These are phyloP conservation scores for Penicillium lagena DNA, from an alignment of 495 filamentous ascomycete species.

Conservation along the genomic window DNA sequence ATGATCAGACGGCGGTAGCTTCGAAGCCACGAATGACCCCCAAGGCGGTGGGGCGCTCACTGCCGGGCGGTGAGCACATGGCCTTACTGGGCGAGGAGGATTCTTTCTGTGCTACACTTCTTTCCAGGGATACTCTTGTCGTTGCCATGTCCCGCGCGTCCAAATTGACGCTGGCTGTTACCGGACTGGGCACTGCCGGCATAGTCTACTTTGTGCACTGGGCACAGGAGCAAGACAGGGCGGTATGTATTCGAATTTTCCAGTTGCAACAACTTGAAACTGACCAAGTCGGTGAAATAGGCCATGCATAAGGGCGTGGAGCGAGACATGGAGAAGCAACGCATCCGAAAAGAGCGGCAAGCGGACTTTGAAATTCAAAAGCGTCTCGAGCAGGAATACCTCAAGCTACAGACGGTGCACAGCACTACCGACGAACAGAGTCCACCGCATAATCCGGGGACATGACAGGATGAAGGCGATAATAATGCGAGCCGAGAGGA, in stretches of 20 bases:
- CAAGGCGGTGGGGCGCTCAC: slow-evolving; percentile 22
- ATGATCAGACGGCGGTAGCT: not conserved
- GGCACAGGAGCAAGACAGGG: slow-evolving; percentile 78
- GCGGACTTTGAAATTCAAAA: slow-evolving; percentile 92
- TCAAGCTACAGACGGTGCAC: slow-evolving; percentile 70
- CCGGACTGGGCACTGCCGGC: slow-evolving; percentile 64
- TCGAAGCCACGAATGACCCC: slow-evolving; percentile 31
- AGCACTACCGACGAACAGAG: slow-evolving; percentile 20
- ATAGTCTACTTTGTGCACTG: slow-evolving; percentile 87
- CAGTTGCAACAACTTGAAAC: not conserved
- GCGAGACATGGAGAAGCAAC: slow-evolving; percentile 91
- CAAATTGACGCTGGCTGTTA: slow-evolving; percentile 75
- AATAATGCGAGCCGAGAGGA: too few relatives aligned
- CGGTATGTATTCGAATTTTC: slow-evolving; percentile 44
- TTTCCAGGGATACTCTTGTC: not conserved
- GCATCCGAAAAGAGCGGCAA: slow-evolving; percentile 78
- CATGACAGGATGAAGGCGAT: slow-evolving; percentile 3
- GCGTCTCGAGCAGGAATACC: slow-evolving; percentile 79
- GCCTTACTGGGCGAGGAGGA: not conserved
- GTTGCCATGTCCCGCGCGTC: slow-evolving; percentile 76
- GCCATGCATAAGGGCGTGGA: slow-evolving; percentile 95
- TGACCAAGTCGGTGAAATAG: slow-evolving; percentile 35
- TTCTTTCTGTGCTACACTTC: not conserved
- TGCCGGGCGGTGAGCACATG: not conserved
- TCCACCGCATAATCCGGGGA: slow-evolving; percentile 10